These are phyloP conservation scores for Acorus calamus DNA, from an alignment of 106 monocot species.

Conservation along the genomic window DNA sequence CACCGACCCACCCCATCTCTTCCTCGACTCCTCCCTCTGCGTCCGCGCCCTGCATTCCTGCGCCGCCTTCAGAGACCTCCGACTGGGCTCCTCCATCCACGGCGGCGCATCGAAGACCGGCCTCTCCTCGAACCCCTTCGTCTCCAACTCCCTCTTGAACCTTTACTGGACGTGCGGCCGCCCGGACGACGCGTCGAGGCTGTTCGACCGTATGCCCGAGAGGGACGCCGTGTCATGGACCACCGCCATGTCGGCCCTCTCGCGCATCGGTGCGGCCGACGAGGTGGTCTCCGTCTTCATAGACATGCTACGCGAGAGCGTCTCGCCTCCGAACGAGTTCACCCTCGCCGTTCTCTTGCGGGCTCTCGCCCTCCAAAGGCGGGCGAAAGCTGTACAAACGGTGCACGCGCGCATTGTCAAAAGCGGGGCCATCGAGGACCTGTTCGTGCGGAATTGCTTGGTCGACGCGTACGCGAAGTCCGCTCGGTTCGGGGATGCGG, in stretches of 20 bases:
- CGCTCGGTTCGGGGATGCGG: slow-evolving; percentile 11
- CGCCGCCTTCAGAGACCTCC: not conserved
- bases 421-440: slow-evolving; percentile 11
- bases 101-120: slow-evolving; percentile 18
- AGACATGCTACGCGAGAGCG: slow-evolving; percentile 15
- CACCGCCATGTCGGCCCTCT: slow-evolving; percentile 28
- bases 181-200: slow-evolving; percentile 7
- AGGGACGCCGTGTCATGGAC: slow-evolving; percentile 41
- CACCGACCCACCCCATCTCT: not conserved
- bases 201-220: slow-evolving; percentile 37
- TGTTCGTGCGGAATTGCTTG: slow-evolving; percentile 19
- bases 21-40: slow-evolving; percentile 2
- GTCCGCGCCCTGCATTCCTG: slow-evolving; percentile 11
- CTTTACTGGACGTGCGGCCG: slow-evolving; percentile 18
- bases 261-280: slow-evolving; percentile 7
- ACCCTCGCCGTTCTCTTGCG: slow-evolving; percentile 23
- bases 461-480: slow-evolving; percentile 36
- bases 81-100: slow-evolving; percentile 14
- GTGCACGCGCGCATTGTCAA: slow-evolving; percentile 22
- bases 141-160: slow-evolving; percentile 19
- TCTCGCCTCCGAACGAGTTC: slow-evolving; percentile 36
- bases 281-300: slow-evolving; percentile 24
- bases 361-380: slow-evolving; percentile 14
- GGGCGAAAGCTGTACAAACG: slow-evolving; percentile 14
- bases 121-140: slow-evolving; percentile 14